phyloP scores from a whole-genome alignment of 108 stramenopile genomes.

The Skeletonema costatum region DNA sequence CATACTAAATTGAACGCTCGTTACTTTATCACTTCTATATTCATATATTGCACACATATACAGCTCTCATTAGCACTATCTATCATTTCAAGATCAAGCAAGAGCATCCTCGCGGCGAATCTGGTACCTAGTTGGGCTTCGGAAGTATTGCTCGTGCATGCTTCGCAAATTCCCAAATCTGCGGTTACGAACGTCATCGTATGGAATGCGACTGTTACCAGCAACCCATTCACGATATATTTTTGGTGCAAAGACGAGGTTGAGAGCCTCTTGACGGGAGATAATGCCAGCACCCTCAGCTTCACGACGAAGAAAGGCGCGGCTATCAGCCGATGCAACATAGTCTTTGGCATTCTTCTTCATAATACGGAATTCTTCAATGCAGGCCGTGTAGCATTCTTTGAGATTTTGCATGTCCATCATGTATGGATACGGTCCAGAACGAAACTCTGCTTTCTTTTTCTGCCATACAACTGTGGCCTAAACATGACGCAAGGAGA shows the following conservation, averaged over 20 bases:
- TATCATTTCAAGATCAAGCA: neutral
- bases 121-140: constrained; percentile 4
- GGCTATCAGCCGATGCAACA: constrained; percentile 12
- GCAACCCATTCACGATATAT: constrained; percentile 7
- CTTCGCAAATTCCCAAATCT: constrained; percentile 22
- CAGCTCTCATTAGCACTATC: neutral
- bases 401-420: neutral
- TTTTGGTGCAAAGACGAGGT: constrained; percentile 35
- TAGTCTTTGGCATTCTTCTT: constrained; percentile 48
- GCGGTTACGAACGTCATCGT: constrained; percentile 20
- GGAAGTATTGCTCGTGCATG: constrained; percentile 40
- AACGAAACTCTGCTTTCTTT: neutral
- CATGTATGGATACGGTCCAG: neutral
- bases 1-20: too few species aligned
- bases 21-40: neutral
- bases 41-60: neutral
- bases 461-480: neutral
- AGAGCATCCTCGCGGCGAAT: neutral
- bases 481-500: neutral
- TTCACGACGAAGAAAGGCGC: constrained; percentile 30
- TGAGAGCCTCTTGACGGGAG: constrained; percentile 29
- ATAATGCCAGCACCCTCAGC: constrained; percentile 18
- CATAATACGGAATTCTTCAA: constrained; percentile 25
- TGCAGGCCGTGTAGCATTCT: neutral
- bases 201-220: constrained; percentile 13